These are phyloP conservation scores for Phytophthora pinifolia DNA, from an alignment of 352 stramenopile genomes.

Conservation along the genomic window DNA sequence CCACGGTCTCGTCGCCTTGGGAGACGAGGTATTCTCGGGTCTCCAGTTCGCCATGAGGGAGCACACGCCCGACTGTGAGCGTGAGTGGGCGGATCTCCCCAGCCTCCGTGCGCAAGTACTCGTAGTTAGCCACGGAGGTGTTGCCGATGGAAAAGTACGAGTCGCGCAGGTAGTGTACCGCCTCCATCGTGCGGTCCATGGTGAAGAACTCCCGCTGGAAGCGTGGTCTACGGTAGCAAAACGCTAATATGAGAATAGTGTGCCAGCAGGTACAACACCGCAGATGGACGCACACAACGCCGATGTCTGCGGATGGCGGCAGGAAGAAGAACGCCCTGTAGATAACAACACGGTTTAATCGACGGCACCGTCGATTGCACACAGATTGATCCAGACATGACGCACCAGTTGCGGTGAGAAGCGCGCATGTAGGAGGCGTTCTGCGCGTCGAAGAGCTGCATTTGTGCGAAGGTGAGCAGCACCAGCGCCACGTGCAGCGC, in stretches of 20 bases:
- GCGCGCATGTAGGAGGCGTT: constrained; percentile 86
- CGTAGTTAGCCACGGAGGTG: constrained; percentile 79
- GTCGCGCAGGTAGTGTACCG: constrained; percentile 65
- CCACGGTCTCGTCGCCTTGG: constrained; percentile 33
- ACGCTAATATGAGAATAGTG: background rate
- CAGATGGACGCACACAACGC: constrained; percentile 41
- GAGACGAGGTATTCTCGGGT: constrained; percentile 51
- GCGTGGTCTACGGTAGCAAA: constrained; percentile 31
- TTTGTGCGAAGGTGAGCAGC: constrained; percentile 66
- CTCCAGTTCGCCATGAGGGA: constrained; percentile 33
- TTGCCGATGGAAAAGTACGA: constrained; percentile 79
- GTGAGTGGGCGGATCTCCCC: constrained; percentile 38
- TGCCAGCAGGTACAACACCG: background rate
- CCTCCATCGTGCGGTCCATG: constrained; percentile 68
- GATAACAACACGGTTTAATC: constrained; percentile 1
- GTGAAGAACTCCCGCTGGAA: constrained; percentile 75
- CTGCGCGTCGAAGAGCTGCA: constrained; percentile 76
- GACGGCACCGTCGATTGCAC: background rate
- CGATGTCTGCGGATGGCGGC: constrained; percentile 51
- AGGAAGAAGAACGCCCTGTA: constrained; percentile 83
- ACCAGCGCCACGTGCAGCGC: constrained; percentile 76
- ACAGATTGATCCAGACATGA: background rate
- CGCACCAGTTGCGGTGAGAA: constrained; percentile 79
- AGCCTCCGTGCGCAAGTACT: constrained; percentile 41
- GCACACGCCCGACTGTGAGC: constrained; percentile 37